A percentile compares a stretch with the other conserved stretches of the same genome.
phyloP scores from a whole-genome alignment of 768 basidiomycete species.

The Lentinula lateritia region DNA sequence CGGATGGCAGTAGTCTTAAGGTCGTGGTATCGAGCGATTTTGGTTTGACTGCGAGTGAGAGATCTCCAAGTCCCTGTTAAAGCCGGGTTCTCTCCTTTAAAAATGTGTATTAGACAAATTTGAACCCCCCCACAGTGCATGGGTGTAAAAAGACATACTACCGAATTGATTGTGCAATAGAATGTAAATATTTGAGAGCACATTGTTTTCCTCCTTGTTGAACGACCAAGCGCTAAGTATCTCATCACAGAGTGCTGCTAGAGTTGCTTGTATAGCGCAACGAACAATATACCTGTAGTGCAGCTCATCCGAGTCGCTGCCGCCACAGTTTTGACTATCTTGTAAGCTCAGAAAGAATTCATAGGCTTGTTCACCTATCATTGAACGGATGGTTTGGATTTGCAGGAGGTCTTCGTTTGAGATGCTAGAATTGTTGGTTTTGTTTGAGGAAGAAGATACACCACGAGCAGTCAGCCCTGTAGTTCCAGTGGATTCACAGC shows the following conservation, averaged over 20 bases:
- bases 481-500: not conserved
- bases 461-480: too few relatives aligned
- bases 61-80: not conserved
- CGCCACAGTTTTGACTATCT: not conserved
- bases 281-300: not conserved
- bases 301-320: not conserved
- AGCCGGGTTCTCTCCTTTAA: not conserved
- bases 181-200: not conserved
- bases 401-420: not conserved
- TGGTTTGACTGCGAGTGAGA: not conserved
- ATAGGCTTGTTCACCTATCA: not conserved
- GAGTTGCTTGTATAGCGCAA: not conserved
- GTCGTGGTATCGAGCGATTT: not conserved
- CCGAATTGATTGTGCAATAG: not conserved
- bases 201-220: not conserved
- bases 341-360: not conserved
- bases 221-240: not conserved
- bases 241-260: not conserved
- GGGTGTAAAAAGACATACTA: not conserved
- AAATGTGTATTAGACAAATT: not conserved
- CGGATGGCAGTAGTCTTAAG: not conserved
- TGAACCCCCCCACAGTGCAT: not conserved
- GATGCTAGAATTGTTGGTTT: not conserved
- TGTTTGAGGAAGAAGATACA: not conserved
- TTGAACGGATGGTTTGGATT: not conserved